Evolutionary conservation across 768 basidiomycete species (phyloP).

Genomic region (Lactarius psammicola): DNA sequence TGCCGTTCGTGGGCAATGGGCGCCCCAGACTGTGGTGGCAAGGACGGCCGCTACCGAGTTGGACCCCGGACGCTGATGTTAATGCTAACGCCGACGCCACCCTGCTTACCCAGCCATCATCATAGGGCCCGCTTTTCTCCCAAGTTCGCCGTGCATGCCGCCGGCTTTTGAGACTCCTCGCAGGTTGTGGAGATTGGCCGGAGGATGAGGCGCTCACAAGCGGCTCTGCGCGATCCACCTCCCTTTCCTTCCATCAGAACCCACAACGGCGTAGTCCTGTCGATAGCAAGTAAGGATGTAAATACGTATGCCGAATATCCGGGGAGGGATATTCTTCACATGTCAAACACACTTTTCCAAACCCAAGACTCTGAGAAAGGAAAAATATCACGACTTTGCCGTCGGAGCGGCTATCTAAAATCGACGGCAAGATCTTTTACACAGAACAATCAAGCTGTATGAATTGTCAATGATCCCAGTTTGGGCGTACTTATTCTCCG

Average conservation of each 20-base stretch:
- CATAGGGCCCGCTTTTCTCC: neutral
- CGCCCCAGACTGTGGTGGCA: conserved; percentile 47
- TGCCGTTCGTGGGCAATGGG: conserved; percentile 25
- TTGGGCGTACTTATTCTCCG: too few species aligned
- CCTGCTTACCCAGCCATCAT: neutral
- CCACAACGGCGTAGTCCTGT: neutral
- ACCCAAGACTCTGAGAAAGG: too few species aligned
- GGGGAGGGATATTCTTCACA: neutral
- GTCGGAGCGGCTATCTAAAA: neutral
- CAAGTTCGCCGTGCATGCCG: neutral
- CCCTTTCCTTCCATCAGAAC: neutral
- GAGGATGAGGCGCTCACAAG: neutral
- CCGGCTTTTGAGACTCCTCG: neutral
- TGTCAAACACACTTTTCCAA: neutral
- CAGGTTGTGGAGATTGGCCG: neutral
- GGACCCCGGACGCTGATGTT: conserved; percentile 36
- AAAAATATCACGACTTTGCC: neutral
- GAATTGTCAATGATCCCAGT: too few species aligned
- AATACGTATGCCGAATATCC: neutral
- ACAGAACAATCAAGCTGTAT: neutral
- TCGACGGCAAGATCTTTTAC: neutral
- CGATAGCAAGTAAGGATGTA: neutral
- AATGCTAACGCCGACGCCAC: neutral
- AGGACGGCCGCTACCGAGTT: conserved; percentile 39
- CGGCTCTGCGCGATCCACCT: neutral